Evolutionary conservation across 768 basidiomycete genomes (phyloP).

Genomic region (Podaxis rugospora): DNA sequence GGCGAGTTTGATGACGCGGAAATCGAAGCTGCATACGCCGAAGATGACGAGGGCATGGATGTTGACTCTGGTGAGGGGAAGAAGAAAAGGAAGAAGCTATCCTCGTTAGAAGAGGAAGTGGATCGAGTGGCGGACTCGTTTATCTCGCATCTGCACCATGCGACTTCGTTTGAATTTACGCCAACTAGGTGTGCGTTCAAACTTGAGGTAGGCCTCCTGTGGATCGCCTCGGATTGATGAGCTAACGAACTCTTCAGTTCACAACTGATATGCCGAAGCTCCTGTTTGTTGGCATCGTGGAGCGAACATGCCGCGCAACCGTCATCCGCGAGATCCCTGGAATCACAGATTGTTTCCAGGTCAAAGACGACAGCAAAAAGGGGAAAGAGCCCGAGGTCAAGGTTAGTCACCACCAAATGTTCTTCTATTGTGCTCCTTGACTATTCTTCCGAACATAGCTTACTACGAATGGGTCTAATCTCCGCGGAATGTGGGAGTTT

Average conservation of each 20-base stretch:
- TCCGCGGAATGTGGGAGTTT: slow-evolving; percentile 84
- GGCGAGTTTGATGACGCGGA: slow-evolving; percentile 48
- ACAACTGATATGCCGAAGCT: slow-evolving; percentile 86
- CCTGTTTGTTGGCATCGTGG: slow-evolving; percentile 89
- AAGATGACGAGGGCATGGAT: slow-evolving; percentile 39
- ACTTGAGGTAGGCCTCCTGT: slow-evolving; percentile 61
- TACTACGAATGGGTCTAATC: slow-evolving; percentile 91
- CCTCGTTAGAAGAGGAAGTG: slow-evolving; percentile 37
- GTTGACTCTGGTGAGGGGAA: slow-evolving; percentile 13
- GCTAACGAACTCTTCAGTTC: slow-evolving; percentile 51
- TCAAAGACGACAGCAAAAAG: slow-evolving; percentile 54
- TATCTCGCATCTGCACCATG: slow-evolving; percentile 53
- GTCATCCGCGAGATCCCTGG: slow-evolving; percentile 87
- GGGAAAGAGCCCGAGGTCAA: slow-evolving; percentile 43
- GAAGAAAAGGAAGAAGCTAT: slow-evolving; percentile 24
- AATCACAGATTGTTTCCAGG: slow-evolving; percentile 83
- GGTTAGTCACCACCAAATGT: slow-evolving; percentile 27
- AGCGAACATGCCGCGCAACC: slow-evolving; percentile 78
- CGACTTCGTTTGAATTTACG: slow-evolving; percentile 71
- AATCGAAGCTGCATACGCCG: slow-evolving; percentile 62
- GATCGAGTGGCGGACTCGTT: slow-evolving; percentile 47
- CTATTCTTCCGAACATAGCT: slow-evolving; percentile 39
- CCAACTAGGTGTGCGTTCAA: slow-evolving; percentile 68
- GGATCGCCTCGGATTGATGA: slow-evolving; percentile 1
- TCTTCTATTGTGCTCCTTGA: background rate